A percentile compares a stretch with the other conserved stretches of the same genome.
These are phyloP conservation scores for Aspergillus ruber DNA, from an alignment of 2,329 filamentous ascomycete species.

Conservation along the genomic window DNA sequence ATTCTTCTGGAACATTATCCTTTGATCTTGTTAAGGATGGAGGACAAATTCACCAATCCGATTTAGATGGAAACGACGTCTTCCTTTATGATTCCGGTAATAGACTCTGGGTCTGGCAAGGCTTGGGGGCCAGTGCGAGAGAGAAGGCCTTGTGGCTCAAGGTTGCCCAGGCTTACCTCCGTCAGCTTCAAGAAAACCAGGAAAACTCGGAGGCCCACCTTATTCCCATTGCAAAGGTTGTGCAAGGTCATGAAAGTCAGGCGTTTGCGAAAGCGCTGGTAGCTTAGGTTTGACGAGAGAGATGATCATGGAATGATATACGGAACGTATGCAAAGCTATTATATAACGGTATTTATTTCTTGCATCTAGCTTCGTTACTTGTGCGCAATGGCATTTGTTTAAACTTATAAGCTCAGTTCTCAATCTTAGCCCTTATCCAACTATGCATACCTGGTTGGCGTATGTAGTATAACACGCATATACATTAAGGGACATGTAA, in stretches of 20 bases:
- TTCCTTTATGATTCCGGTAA: constrained; percentile 56
- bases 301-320: too few species aligned
- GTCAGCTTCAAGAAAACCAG: constrained; percentile 18
- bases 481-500: too few species aligned
- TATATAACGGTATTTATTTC: too few species aligned
- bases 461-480: too few species aligned
- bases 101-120: constrained; percentile 62
- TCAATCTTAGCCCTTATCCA: too few species aligned
- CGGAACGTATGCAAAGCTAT: too few species aligned
- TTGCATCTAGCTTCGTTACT: too few species aligned
- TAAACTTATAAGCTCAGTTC: too few species aligned
- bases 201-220: constrained; percentile 14
- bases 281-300: constrained; percentile 5
- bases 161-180: constrained; percentile 25
- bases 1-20: constrained; percentile 51
- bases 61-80: constrained; percentile 55
- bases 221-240: constrained; percentile 26
- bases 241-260: constrained; percentile 22
- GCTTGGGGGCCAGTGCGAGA: constrained; percentile 48
- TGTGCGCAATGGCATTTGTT: too few species aligned
- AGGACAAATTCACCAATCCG: constrained; percentile 40
- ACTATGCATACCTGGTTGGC: too few species aligned
- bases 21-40: constrained; percentile 57
- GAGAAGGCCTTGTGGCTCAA: constrained; percentile 55
- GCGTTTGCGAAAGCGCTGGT: constrained; percentile 21